Conservation (phyloP, 208 protist species). For the Phytomonas sp. region DNA sequence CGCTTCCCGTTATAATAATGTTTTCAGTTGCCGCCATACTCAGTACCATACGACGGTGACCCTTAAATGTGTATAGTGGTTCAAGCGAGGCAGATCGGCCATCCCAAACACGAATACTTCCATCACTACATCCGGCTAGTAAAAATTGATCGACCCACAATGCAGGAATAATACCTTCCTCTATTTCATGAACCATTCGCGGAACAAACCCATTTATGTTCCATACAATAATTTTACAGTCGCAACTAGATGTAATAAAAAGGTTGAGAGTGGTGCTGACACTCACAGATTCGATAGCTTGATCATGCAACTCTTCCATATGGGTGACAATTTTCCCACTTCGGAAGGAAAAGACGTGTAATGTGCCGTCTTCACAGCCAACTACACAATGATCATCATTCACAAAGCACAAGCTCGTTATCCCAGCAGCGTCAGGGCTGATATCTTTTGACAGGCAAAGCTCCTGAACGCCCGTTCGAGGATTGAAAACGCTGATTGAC, state of each 20-base stretch:
- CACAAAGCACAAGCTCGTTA: constrained; percentile 58
- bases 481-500: constrained; percentile 85
- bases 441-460: constrained; percentile 52
- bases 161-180: constrained; percentile 73
- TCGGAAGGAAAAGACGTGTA: constrained; percentile 69
- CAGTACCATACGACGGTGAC: constrained; percentile 79
- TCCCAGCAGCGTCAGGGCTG: constrained; percentile 57
- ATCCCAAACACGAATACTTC: constrained; percentile 73
- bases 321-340: constrained; percentile 52
- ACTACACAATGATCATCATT: constrained; percentile 69
- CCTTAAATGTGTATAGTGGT: constrained; percentile 42
- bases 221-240: constrained; percentile 79
- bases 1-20: constrained; percentile 43
- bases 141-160: constrained; percentile 48
- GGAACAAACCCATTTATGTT: constrained; percentile 51
- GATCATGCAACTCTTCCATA: constrained; percentile 63
- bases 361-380: constrained; percentile 78
- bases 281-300: constrained; percentile 74
- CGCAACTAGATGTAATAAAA: constrained; percentile 67
- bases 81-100: constrained; percentile 46
- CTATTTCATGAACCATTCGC: constrained; percentile 44
- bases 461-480: constrained; percentile 79
- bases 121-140: constrained; percentile 76
- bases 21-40: constrained; percentile 22
- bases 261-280: constrained; percentile 34